Conservation (phyloP, 116 monocot species). For the Iris pallida region DNA sequence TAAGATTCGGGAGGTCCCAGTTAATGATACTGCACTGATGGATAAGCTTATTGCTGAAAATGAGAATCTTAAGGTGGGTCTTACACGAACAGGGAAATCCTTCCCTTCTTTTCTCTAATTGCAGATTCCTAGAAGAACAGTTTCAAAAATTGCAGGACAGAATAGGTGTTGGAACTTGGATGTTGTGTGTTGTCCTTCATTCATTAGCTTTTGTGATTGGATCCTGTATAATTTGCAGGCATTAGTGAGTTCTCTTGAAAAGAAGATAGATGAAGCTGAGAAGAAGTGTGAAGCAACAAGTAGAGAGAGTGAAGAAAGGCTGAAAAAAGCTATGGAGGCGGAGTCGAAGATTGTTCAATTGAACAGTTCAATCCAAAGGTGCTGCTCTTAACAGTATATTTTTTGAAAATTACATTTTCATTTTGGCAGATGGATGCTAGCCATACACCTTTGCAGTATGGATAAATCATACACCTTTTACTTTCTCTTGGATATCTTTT, state of each 20-base stretch:
- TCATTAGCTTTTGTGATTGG: neutral
- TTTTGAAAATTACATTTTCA: too few species aligned
- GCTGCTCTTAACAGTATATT: too few species aligned
- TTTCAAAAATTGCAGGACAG: too few species aligned
- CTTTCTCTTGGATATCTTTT: neutral
- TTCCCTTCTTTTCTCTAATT: neutral
- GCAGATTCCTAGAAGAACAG: too few species aligned
- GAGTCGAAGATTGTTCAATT: slow-evolving; percentile 61
- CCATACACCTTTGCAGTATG: neutral
- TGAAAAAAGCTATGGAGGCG: slow-evolving; percentile 72
- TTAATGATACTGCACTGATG: slow-evolving; percentile 65
- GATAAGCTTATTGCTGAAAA: slow-evolving; percentile 86
- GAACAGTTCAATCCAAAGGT: slow-evolving; percentile 76
- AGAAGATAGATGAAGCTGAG: slow-evolving; percentile 79
- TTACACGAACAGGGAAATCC: neutral
- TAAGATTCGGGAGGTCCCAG: slow-evolving; percentile 70
- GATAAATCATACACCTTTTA: neutral
- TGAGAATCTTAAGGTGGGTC: slow-evolving; percentile 52
- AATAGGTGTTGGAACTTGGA: too few species aligned
- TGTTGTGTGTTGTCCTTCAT: too few species aligned
- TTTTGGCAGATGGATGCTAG: too few species aligned
- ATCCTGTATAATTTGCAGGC: slow-evolving; percentile 21
- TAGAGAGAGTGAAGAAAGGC: slow-evolving; percentile 65
- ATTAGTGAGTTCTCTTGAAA: slow-evolving; percentile 75
- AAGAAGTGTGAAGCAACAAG: slow-evolving; percentile 79